Evolutionary conservation across 495 filamentous ascomycete species (phyloP), one percentile per base, ranked within the genome.

Genomic region (Tuber aestivum): DNA sequence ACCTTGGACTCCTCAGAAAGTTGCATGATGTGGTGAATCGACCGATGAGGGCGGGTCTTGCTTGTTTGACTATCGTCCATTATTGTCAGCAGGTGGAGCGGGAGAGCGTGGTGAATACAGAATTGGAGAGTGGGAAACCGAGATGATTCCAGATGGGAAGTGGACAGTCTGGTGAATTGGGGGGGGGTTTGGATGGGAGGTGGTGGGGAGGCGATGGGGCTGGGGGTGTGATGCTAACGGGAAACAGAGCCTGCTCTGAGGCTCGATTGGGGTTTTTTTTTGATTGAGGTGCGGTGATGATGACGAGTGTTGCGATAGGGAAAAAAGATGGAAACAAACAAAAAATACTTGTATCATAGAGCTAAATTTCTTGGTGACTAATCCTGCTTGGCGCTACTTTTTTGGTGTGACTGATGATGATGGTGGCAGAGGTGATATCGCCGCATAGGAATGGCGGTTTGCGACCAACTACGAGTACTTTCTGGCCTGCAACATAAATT

Each of bases 1-100:
- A 97, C 94, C 91, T 97, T 98, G 79, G 93, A 93, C 86, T 99
- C 95, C 84, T 99, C 95, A 48, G 95, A 99, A 78, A 98, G 91
- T 85, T 94, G 90, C 83, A 95, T 92, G 89, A 92, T 93, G 73
- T 76, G 70, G 74, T 70, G 35, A 70, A 71, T 72, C 69, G 77
- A 72, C 78, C 41, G 78, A 71, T 79, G 70, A 70, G 78, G 56
- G 32, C 70, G 76, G 70, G 72, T 76, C 40, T 56, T 75, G 44
- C 65, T 75, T n/a, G 45, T 44, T 75, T 71, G 74, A 75, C 68
- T 75, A 41, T 71, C 78, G 69, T 79, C 78, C 78, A 79, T 79
- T 65, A 32, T 23, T 75, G 72, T 79, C 72, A 79, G 76, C 76
- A 75, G 76, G 77, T 69, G 68, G 56, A 18, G 12, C 56, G 27